Percentiles rank a stretch among this genome's conserved stretches.
phyloP scores from a whole-genome alignment of 176 grass and related monocot species.

The Bonia amplexicaulis region DNA sequence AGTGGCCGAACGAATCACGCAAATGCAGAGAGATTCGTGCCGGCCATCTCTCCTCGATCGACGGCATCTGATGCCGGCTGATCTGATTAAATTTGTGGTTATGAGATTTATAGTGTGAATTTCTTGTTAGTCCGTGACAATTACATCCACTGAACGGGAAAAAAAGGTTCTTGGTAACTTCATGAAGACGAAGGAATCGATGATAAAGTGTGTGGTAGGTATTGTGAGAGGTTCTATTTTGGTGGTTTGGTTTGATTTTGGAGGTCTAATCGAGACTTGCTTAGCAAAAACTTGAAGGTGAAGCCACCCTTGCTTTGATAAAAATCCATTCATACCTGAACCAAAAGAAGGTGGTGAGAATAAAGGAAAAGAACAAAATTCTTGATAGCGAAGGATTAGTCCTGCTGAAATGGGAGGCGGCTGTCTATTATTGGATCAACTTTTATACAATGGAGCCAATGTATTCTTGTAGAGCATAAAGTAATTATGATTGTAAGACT shows the following conservation, averaged over 20 bases:
- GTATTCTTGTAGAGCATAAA: background rate
- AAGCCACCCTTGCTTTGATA: background rate
- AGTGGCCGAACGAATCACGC: background rate
- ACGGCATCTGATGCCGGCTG: background rate
- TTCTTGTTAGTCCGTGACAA: background rate
- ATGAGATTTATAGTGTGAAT: background rate
- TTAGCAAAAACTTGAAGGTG: background rate
- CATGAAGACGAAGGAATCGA: background rate
- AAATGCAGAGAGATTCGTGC: background rate
- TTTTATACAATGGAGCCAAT: background rate
- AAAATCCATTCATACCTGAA: conserved; percentile 1
- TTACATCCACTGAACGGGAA: background rate
- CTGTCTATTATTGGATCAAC: background rate
- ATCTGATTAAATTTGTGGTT: background rate
- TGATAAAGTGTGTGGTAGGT: background rate
- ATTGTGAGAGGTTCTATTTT: background rate
- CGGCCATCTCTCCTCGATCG: background rate
- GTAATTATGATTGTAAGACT: no score
- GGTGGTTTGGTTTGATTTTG: background rate
- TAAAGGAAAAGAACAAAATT: background rate
- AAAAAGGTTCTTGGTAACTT: background rate
- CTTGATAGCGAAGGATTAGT: background rate
- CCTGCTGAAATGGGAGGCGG: background rate
- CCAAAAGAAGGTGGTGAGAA: background rate
- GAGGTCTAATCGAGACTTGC: background rate